Conservation (phyloP, 179 eudicot species). For the Spergularia azorica region DNA sequence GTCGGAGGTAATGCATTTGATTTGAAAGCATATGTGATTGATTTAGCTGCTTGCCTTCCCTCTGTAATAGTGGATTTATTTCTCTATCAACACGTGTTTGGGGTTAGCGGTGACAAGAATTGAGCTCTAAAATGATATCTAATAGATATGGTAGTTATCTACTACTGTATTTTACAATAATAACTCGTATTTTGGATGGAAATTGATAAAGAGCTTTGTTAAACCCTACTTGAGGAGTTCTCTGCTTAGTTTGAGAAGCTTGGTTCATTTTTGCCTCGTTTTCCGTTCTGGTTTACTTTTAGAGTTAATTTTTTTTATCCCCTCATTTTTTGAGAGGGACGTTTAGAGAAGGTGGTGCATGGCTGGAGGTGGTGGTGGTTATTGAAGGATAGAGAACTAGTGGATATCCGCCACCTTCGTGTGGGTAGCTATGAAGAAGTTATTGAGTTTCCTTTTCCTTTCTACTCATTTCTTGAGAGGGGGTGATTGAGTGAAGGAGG, state of each 20-base stretch:
- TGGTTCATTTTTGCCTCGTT: not conserved
- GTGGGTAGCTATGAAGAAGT: not conserved
- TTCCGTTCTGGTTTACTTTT: not conserved
- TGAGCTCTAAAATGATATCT: no score
- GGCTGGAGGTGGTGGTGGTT: no score
- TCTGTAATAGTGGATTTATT: not conserved
- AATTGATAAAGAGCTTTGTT: not conserved
- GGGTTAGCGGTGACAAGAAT: not conserved
- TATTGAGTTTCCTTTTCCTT: not conserved
- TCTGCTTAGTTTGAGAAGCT: not conserved
- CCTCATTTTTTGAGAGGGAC: no score
- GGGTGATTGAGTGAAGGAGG: not conserved
- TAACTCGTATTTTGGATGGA: not conserved
- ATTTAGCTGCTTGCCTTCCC: not conserved
- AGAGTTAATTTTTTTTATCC: no score
- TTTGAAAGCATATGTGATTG: not conserved
- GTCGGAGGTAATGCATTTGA: conserved; percentile 51
- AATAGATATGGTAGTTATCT: no score
- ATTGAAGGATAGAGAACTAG: no score
- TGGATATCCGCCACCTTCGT: no score
- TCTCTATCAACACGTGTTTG: not conserved
- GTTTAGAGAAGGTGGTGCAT: no score
- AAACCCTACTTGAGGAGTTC: not conserved
- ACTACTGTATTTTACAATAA: no score
- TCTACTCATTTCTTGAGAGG: not conserved